These are phyloP conservation scores for Tolypocladium tundrense DNA, from an alignment of 2,329 filamentous ascomycete species.

Conservation along the genomic window DNA sequence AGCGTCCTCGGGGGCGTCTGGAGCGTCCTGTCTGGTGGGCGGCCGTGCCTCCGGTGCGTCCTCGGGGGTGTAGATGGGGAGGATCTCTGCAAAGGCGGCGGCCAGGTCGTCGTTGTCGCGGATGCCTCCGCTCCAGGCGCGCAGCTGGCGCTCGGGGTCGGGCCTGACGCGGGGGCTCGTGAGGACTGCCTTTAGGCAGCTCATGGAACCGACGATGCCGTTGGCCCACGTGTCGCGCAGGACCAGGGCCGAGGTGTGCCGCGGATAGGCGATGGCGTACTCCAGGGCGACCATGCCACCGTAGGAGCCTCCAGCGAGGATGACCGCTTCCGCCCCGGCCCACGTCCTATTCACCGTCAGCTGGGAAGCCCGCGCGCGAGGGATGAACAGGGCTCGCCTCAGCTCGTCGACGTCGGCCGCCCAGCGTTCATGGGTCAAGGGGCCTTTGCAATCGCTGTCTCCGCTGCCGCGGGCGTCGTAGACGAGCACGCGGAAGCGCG, in stretches of 20 bases:
- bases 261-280: constrained; percentile 11
- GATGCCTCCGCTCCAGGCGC: constrained; percentile 9
- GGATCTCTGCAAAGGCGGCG: constrained; percentile 7
- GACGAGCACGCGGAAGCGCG: constrained; percentile 11
- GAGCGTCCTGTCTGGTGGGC: no score
- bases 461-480: constrained; percentile 15
- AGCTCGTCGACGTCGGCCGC: constrained; percentile 14
- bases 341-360: constrained; percentile 5
- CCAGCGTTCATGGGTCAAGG: constrained; percentile 13
- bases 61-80: constrained; percentile 9
- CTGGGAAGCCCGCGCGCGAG: no score
- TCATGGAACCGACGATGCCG: constrained; percentile 6
- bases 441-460: constrained; percentile 10
- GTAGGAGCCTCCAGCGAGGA: constrained; percentile 14
- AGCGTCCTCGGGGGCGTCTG: no score
- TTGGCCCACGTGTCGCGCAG: constrained; percentile 12
- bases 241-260: constrained; percentile 9
- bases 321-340: constrained; percentile 9
- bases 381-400: constrained; percentile 4
- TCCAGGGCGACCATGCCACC: constrained; percentile 11
- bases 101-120: constrained; percentile 9
- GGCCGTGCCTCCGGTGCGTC: no score
- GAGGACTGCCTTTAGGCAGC: constrained; percentile 5
- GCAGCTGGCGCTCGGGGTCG: constrained; percentile 9
- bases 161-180: constrained; percentile 6